Percentiles rank a stretch among this genome's conserved stretches.
Evolutionary conservation across 768 basidiomycete species (phyloP).

Genomic region (Russula abietina): DNA sequence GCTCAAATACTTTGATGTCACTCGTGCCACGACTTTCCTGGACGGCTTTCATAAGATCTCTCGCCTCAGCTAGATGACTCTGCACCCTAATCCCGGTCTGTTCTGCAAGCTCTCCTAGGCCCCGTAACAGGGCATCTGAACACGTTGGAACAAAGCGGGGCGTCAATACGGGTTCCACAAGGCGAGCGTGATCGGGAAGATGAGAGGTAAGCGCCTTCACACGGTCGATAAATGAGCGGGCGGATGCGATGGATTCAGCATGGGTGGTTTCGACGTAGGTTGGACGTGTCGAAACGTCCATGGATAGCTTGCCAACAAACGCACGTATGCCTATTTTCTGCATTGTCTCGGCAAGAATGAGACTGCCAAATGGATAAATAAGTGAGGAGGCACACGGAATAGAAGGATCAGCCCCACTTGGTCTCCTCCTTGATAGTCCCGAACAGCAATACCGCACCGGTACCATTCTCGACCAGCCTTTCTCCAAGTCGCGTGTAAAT

Average conservation of each 20-base stretch:
- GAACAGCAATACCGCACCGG: slow-evolving; percentile 70
- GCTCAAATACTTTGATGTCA: slow-evolving; percentile 73
- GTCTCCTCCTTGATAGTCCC: slow-evolving; percentile 79
- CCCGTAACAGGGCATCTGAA: slow-evolving; percentile 59
- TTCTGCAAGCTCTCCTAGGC: slow-evolving; percentile 51
- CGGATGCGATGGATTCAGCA: slow-evolving; percentile 44
- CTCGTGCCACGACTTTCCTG: slow-evolving; percentile 49
- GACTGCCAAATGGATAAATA: slow-evolving; percentile 35
- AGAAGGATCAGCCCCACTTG: slow-evolving; percentile 48
- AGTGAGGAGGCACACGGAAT: not conserved
- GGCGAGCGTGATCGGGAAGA: slow-evolving; percentile 40
- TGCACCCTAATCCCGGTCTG: slow-evolving; percentile 52
- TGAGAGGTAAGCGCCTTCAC: slow-evolving; percentile 40
- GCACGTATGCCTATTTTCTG: slow-evolving; percentile 65
- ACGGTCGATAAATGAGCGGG: slow-evolving; percentile 48
- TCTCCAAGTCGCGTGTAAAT: slow-evolving; percentile 65
- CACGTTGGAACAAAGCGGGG: slow-evolving; percentile 90
- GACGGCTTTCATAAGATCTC: slow-evolving; percentile 73
- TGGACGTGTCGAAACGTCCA: slow-evolving; percentile 72
- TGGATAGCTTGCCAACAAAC: slow-evolving; percentile 86
- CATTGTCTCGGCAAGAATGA: slow-evolving; percentile 75
- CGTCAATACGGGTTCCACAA: slow-evolving; percentile 78
- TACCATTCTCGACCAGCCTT: slow-evolving; percentile 68
- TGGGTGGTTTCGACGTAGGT: slow-evolving; percentile 64
- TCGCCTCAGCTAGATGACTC: slow-evolving; percentile 78